Conservation (phyloP, 495 filamentous ascomycete genomes). For the Talaromyces wortmannii region DNA sequence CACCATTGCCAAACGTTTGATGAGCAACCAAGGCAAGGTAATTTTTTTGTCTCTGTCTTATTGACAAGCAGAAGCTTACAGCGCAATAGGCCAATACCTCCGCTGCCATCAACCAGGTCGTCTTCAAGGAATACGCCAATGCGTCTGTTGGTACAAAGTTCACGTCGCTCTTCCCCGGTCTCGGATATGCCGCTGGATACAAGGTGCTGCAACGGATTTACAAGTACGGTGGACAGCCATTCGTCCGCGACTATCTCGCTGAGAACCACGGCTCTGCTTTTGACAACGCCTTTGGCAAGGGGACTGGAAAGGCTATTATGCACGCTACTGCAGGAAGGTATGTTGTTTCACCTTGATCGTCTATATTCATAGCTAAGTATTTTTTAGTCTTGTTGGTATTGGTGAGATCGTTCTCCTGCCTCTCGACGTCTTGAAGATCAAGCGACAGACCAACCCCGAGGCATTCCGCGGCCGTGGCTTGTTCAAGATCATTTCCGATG, state of each 20-base stretch:
- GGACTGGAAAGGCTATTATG: conserved; percentile 97
- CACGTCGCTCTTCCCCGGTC: conserved; percentile 90
- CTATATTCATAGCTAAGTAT: conserved; percentile 8
- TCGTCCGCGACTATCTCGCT: conserved; percentile 86
- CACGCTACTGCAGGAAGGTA: conserved; percentile 92
- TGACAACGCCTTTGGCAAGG: conserved; percentile 85
- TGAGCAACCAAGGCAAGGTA: conserved; percentile 90
- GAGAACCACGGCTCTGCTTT: conserved; percentile 74
- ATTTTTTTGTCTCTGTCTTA: conserved; percentile 9
- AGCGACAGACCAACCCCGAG: conserved; percentile 98
- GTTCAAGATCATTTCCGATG: conserved; percentile 81
- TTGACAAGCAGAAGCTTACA: neutral
- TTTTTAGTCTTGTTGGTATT: conserved; percentile 77
- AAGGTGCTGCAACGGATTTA: conserved; percentile 96
- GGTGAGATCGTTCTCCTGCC: conserved; percentile 94
- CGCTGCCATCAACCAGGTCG: conserved; percentile 70
- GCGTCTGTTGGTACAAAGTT: conserved; percentile 69
- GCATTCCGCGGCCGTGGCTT: conserved; percentile 93
- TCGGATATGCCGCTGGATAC: conserved; percentile 96
- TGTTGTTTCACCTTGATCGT: conserved; percentile 5
- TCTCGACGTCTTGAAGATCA: conserved; percentile 97
- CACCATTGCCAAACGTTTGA: conserved; percentile 95
- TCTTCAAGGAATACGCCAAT: conserved; percentile 85
- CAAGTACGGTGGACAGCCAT: conserved; percentile 98
- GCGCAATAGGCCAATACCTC: conserved; percentile 47